phyloP scores from a whole-genome alignment of 2,329 filamentous ascomycete species.

The Ceratocystiopsis minuta region DNA sequence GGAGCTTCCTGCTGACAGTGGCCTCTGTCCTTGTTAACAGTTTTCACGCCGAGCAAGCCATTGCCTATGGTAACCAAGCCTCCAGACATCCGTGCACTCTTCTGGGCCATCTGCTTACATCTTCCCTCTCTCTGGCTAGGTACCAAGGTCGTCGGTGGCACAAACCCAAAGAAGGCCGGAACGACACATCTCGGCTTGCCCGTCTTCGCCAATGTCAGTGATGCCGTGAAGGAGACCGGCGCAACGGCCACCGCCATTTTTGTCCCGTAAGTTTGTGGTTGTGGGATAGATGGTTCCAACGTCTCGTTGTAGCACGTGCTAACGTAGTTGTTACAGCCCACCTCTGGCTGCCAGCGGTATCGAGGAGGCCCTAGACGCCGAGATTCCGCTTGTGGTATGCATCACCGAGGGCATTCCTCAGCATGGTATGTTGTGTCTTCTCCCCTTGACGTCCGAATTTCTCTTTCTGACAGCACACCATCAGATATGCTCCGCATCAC shows the following conservation, averaged over 20 bases:
- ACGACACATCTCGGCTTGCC: constrained; percentile 74
- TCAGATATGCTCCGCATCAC: constrained; percentile 98
- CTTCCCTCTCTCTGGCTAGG: constrained; percentile 30
- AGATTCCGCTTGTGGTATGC: constrained; percentile 88
- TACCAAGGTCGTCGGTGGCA: constrained; percentile 94
- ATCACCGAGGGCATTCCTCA: constrained; percentile 97
- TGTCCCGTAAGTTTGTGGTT: constrained; percentile 50
- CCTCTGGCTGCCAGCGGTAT: constrained; percentile 87
- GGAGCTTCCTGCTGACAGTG: background rate
- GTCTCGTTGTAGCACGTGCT: background rate
- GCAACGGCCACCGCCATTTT: constrained; percentile 90
- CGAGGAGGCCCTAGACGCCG: constrained; percentile 84
- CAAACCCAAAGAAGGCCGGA: constrained; percentile 98
- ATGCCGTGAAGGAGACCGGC: constrained; percentile 78
- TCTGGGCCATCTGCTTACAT: background rate
- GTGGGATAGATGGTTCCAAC: too few relatives aligned
- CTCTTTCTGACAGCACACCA: background rate
- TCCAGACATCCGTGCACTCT: background rate
- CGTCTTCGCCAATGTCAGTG: constrained; percentile 77
- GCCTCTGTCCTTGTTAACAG: constrained; percentile 26
- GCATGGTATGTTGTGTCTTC: constrained; percentile 50
- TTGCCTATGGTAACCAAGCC: constrained; percentile 71
- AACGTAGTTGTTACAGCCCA: constrained; percentile 35
- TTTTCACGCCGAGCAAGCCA: constrained; percentile 94
- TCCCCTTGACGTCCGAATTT: too few relatives aligned